Percentiles rank a stretch among this genome's conserved stretches.
Conservation (phyloP, 441 rosid species). For the Populus trichocarpa region DNA sequence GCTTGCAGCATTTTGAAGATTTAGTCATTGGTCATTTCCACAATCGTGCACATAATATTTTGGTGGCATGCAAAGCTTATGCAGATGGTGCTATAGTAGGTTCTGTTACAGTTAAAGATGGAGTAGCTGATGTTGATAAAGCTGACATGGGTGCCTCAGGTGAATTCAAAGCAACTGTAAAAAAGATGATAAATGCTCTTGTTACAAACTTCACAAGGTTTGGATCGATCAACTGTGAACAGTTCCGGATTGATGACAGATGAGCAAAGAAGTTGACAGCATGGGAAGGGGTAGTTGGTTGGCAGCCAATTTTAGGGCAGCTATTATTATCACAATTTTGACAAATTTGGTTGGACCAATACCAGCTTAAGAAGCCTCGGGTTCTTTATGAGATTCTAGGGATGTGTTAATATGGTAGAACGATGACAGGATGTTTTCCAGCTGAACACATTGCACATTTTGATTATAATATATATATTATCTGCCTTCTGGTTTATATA, state of each 20-base stretch:
- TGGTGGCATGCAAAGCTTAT: conserved; percentile 50
- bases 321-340: not conserved
- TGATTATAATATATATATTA: not conserved
- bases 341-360: not conserved
- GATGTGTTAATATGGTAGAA: not conserved
- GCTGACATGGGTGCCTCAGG: conserved; percentile 15
- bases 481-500: not conserved
- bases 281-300: not conserved
- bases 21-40: conserved; percentile 47
- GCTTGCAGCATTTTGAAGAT: conserved; percentile 51
- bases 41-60: conserved; percentile 33
- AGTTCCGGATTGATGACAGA: conserved; percentile 19
- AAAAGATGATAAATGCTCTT: conserved; percentile 28
- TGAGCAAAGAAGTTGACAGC: conserved; percentile 1
- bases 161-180: conserved; percentile 26
- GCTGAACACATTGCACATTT: not conserved
- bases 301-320: not conserved
- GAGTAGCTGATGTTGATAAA: conserved; percentile 18
- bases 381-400: not conserved
- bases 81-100: conserved; percentile 42
- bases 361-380: not conserved
- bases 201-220: conserved; percentile 31
- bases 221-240: conserved; percentile 38
- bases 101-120: conserved; percentile 30
- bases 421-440: not conserved